These are phyloP conservation scores for Collybia mongolica DNA, from an alignment of 768 basidiomycete genomes.

Conservation along the genomic window DNA sequence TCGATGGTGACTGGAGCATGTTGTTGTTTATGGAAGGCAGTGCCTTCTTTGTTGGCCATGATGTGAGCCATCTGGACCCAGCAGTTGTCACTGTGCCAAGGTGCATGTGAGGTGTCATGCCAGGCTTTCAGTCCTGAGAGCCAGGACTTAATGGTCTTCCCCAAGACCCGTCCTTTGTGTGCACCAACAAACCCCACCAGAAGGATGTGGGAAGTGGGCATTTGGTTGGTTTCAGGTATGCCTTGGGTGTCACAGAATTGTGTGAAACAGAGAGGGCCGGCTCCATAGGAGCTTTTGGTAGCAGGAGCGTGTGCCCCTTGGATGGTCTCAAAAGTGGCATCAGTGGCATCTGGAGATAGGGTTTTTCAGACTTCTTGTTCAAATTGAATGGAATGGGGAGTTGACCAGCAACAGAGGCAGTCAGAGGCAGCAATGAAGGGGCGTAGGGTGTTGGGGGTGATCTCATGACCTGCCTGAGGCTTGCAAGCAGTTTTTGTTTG, in stretches of 20 bases:
- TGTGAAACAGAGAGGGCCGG: constrained; percentile 30
- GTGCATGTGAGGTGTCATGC: constrained; percentile 32
- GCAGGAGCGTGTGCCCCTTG: neutral
- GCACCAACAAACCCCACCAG: constrained; percentile 27
- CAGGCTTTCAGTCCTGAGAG: constrained; percentile 32
- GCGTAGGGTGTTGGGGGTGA: neutral
- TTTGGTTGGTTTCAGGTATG: constrained; percentile 25
- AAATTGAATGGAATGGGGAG: neutral
- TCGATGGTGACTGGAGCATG: constrained; percentile 29
- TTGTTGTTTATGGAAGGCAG: neutral
- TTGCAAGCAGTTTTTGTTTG: neutral
- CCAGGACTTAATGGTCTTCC: constrained; percentile 30
- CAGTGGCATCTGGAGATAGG: neutral
- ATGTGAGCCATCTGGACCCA: constrained; percentile 18
- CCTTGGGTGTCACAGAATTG: constrained; percentile 30
- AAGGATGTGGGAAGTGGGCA: constrained; percentile 30
- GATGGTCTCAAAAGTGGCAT: neutral
- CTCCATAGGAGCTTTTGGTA: constrained; percentile 23
- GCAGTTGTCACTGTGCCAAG: constrained; percentile 31
- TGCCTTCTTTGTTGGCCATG: constrained; percentile 7
- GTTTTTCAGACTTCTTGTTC: neutral
- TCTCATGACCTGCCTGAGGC: neutral
- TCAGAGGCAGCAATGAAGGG: neutral
- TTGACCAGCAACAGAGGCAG: neutral
- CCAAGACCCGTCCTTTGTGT: constrained; percentile 10